These are phyloP conservation scores for Begonia masoniana DNA, from an alignment of 306 rosid species.

Conservation along the genomic window DNA sequence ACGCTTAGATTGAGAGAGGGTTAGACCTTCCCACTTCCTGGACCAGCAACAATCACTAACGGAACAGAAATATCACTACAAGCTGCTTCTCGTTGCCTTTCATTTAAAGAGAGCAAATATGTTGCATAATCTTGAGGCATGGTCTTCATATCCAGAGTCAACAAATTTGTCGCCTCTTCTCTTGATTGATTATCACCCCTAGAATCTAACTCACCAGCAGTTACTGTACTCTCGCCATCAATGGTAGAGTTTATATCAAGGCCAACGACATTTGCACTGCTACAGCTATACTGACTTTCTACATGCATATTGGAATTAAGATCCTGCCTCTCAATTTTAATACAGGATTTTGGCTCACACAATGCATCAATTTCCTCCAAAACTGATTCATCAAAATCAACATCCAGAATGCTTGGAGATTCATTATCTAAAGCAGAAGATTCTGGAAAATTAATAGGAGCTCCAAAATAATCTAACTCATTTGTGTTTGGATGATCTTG, in stretches of 20 bases:
- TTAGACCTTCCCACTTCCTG: slow-evolving; percentile 93
- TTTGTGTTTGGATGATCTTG: slow-evolving; percentile 1
- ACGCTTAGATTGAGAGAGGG: not conserved
- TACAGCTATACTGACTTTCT: slow-evolving; percentile 10
- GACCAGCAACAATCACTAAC: slow-evolving; percentile 83
- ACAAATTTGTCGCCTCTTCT: slow-evolving; percentile 14
- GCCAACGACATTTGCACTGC: slow-evolving; percentile 10
- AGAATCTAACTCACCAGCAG: slow-evolving; percentile 12
- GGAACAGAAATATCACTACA: slow-evolving; percentile 67
- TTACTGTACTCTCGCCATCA: slow-evolving; percentile 15
- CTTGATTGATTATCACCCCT: slow-evolving; percentile 14
- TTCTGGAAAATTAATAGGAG: slow-evolving; percentile 30
- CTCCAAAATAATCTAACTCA: slow-evolving; percentile 20
- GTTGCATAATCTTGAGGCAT: slow-evolving; percentile 70
- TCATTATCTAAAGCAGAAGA: slow-evolving; percentile 14
- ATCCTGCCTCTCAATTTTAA: slow-evolving; percentile 14
- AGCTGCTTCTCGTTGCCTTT: slow-evolving; percentile 80
- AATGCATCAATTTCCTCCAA: slow-evolving; percentile 58
- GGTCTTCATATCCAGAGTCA: slow-evolving; percentile 13
- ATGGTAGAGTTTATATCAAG: slow-evolving; percentile 5
- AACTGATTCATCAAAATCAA: slow-evolving; percentile 53
- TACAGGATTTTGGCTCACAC: slow-evolving; percentile 39
- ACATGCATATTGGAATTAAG: slow-evolving; percentile 4
- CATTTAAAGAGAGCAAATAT: slow-evolving; percentile 57
- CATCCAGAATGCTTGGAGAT: slow-evolving; percentile 24